Conservation (phyloP, 2,329 filamentous ascomycete species). For the Diaporthe sp. region DNA sequence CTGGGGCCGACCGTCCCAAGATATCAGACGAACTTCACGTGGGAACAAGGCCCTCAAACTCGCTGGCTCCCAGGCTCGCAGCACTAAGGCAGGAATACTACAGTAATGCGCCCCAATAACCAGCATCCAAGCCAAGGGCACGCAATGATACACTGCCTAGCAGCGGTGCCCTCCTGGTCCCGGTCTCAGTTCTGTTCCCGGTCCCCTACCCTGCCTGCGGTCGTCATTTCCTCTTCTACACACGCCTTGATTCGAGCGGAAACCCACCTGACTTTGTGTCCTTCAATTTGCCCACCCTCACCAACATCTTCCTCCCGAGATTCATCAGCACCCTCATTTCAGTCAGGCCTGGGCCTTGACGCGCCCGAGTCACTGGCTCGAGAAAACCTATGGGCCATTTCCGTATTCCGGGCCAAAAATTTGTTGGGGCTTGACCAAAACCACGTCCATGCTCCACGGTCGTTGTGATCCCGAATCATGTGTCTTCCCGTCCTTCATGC, state of each 20-base stretch:
- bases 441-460: not conserved
- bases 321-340: constrained; percentile 2
- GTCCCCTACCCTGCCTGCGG: constrained; percentile 4
- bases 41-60: constrained; percentile 18
- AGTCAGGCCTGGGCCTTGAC: not conserved
- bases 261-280: constrained; percentile 13
- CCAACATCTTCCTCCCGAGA: not conserved
- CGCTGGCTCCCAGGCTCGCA: not conserved
- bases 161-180: constrained; percentile 13
- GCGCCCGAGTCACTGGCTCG: not conserved
- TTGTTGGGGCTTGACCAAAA: not conserved
- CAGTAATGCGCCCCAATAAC: not conserved
- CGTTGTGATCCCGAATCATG: constrained; percentile 16
- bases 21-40: constrained; percentile 29
- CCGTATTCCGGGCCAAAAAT: not conserved
- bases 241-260: constrained; percentile 1
- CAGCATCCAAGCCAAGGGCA: constrained; percentile 20
- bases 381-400: not conserved
- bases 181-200: constrained; percentile 13
- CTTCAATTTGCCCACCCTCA: constrained; percentile 19
- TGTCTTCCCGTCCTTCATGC: constrained; percentile 8
- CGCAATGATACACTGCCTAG: constrained; percentile 24
- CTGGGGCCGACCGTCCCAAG: constrained; percentile 28
- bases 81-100: too few species aligned
- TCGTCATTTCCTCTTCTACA: constrained; percentile 15